These are phyloP conservation scores for Phanerodontia chrysosporium DNA, from an alignment of 768 basidiomycete species.

Conservation along the genomic window DNA sequence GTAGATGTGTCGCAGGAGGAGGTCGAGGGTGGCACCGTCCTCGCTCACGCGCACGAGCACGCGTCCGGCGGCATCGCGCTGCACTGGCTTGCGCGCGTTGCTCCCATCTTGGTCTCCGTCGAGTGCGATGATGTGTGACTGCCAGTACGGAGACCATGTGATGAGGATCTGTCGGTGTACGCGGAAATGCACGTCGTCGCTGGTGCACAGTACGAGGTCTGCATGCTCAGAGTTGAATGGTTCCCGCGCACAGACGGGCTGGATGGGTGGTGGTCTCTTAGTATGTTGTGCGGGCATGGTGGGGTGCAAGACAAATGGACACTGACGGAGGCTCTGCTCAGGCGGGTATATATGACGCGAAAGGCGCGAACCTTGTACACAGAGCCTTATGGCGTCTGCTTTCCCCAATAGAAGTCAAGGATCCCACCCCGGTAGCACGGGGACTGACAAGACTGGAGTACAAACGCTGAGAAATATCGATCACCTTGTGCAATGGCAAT, in stretches of 20 bases:
- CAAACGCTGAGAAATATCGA: background rate
- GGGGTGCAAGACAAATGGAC: no score
- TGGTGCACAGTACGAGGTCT: slow-evolving; percentile 40
- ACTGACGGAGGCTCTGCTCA: background rate
- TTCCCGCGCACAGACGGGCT: background rate
- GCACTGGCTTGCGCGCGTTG: background rate
- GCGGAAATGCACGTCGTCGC: slow-evolving; percentile 38
- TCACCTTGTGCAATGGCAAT: background rate
- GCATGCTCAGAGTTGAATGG: slow-evolving; percentile 44
- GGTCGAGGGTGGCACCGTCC: slow-evolving; percentile 14
- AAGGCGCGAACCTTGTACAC: background rate
- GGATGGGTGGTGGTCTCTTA: background rate
- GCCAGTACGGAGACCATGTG: slow-evolving; percentile 38
- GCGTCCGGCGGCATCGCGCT: background rate
- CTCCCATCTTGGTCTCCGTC: background rate
- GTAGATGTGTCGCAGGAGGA: slow-evolving; percentile 19
- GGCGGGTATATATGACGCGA: background rate
- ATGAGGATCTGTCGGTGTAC: slow-evolving; percentile 52
- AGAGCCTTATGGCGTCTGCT: background rate
- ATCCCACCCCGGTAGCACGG: background rate
- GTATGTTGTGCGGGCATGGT: background rate
- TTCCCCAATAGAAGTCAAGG: no score
- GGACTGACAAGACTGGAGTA: background rate
- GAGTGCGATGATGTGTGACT: background rate
- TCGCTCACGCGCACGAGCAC: slow-evolving; percentile 18